Base-by-base conservation (phyloP, 139 green algal genomes). In the Mesotaenium endlicherianum region DNA sequence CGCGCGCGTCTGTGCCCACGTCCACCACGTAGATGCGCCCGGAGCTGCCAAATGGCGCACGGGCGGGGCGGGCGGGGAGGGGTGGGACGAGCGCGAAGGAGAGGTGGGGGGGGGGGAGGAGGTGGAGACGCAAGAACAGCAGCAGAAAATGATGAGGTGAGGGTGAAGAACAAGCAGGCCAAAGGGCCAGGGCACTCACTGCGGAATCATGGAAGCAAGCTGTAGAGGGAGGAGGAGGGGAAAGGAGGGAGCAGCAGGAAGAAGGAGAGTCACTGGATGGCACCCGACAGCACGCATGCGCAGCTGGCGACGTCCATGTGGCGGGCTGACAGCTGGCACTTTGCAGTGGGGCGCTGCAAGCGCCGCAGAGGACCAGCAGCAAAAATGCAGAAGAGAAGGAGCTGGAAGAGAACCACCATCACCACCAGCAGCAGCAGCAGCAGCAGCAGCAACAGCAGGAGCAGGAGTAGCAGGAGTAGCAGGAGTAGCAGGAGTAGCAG, bases 1-100 rank as follows among this genome's bases (percentile, higher is more conserved):
- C 88, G 3, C 88, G 83, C 0, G 92, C 90, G 81, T 95, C 71
- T 26, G 79, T 90, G 0, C 39, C 68, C 26, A 87, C 87, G 72
- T 95, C 92, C 14, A 95, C 58, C 0, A 64, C 92, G 47, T 82
- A 82, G 17, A 82, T 58, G 36, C 75, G 75, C 34, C 45, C 30
- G 2, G 75, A 82, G 17, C 75, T 81, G 74, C 2, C n/a, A n/a
- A n/a, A n/a, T n/a, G n/a, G n/a, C n/a, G n/a, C n/a, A n/a, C n/a
- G n/a, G n/a, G n/a, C n/a, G n/a, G n/a, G n/a, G n/a, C n/a, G n/a
- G n/a, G n/a, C n/a, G n/a, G n/a, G n/a, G n/a, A n/a, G n/a, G n/a
- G n/a, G n/a, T n/a, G n/a, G n/a, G n/a, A n/a, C n/a, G n/a, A n/a
- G n/a, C n/a, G n/a, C n/a, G n/a, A n/a, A n/a, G n/a, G n/a, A n/a